These are phyloP conservation scores for Cichorium intybus DNA, from an alignment of 140 eudicot species.

Conservation along the genomic window DNA sequence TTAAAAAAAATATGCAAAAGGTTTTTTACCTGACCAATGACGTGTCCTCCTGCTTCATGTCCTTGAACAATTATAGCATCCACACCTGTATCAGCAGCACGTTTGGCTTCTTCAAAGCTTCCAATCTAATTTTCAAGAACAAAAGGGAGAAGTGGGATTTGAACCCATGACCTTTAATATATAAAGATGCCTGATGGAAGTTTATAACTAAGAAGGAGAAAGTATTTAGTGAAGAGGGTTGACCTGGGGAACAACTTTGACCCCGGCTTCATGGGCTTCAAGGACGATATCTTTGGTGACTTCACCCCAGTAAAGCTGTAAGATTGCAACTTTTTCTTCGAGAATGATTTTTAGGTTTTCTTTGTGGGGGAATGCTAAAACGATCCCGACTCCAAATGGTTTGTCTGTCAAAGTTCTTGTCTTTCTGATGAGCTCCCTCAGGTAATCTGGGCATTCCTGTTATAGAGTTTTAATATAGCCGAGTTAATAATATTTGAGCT, in stretches of 20 bases:
- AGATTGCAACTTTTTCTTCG: conserved; percentile 78
- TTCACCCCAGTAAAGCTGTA: conserved; percentile 93
- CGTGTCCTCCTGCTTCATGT: conserved; percentile 94
- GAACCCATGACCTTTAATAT: neutral
- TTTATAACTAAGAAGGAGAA: neutral
- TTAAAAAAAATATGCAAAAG: neutral
- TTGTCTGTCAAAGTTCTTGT: conserved; percentile 75
- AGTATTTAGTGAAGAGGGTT: neutral
- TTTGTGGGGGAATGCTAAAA: conserved; percentile 84
- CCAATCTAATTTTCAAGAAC: conserved; percentile 53
- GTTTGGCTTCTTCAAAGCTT: conserved; percentile 68
- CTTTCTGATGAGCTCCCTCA: conserved; percentile 78
- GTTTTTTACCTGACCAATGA: conserved; percentile 69
- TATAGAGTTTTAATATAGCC: conserved; percentile 1
- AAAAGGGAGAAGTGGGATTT: neutral
- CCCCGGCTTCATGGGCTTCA: conserved; percentile 84
- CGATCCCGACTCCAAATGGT: conserved; percentile 86
- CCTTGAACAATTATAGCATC: conserved; percentile 97
- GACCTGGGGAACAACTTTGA: conserved; percentile 89
- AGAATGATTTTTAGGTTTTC: conserved; percentile 71
- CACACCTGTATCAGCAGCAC: conserved; percentile 68
- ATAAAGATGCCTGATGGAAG: neutral
- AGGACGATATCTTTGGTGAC: conserved; percentile 56
- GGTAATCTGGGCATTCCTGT: conserved; percentile 88
- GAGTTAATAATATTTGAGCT: neutral